Conservation (phyloP, 805 yeast species). For the Myxozyma geophila region DNA sequence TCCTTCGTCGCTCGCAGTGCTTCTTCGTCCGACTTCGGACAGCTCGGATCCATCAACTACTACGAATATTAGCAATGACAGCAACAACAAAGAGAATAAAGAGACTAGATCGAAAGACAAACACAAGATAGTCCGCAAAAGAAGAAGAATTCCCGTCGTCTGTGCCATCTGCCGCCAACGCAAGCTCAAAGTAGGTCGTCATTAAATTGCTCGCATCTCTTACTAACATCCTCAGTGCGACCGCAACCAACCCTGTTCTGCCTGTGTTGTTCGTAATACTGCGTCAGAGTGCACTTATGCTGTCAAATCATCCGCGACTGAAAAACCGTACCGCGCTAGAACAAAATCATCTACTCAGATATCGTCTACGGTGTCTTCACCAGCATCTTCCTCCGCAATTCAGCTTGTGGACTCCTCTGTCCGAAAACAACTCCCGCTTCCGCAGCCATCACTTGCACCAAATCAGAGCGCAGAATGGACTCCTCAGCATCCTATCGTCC, state of each 20-base stretch:
- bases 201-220: background rate
- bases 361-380: background rate
- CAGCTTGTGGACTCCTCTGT: too few species aligned
- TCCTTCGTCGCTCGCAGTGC: background rate
- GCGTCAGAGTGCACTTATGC: conserved; percentile 30
- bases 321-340: conserved; percentile 15
- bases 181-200: conserved; percentile 30
- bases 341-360: background rate
- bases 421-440: background rate
- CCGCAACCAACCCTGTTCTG: conserved; percentile 33
- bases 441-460: background rate
- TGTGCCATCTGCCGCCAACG: conserved; percentile 37
- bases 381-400: background rate
- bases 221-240: conserved; percentile 24
- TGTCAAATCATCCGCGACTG: conserved; percentile 26
- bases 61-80: background rate
- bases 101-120: background rate
- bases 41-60: background rate
- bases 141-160: conserved; percentile 34
- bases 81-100: background rate
- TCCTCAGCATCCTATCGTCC: background rate
- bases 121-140: conserved; percentile 15
- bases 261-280: conserved; percentile 33
- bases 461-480: background rate
- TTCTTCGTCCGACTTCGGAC: background rate